A percentile compares a stretch with the other conserved stretches of the same genome.
These are phyloP conservation scores for Cordyceps cateniannulata DNA, from an alignment of 2,329 filamentous ascomycete genomes.

Conservation along the genomic window DNA sequence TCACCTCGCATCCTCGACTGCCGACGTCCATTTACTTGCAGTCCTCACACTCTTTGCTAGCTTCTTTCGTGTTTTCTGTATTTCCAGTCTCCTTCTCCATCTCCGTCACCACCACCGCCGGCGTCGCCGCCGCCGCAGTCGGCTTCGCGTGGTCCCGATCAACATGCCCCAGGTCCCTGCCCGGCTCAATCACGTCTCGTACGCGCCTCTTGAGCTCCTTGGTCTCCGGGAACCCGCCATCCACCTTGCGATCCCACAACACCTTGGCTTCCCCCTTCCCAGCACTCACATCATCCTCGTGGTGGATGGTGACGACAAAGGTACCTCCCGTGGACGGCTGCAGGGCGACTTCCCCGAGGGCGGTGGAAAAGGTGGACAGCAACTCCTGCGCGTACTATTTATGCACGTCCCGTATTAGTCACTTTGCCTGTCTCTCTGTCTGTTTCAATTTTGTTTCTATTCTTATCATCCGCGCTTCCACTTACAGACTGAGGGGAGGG, in stretches of 20 bases:
- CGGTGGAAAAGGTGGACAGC: conserved; percentile 80
- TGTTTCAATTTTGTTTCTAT: background rate
- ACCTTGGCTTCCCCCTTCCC: conserved; percentile 22
- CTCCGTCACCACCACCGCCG: background rate
- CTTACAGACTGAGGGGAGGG: too few relatives aligned
- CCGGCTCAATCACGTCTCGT: conserved; percentile 74
- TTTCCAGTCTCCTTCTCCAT: background rate
- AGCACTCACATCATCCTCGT: background rate
- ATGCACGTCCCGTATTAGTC: background rate
- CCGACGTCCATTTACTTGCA: background rate
- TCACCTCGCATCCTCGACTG: too few relatives aligned
- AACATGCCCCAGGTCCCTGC: conserved; percentile 73
- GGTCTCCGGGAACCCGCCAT: conserved; percentile 90
- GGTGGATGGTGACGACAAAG: conserved; percentile 64
- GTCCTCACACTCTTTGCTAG: conserved; percentile 15
- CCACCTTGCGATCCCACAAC: conserved; percentile 81
- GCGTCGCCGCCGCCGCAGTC: background rate
- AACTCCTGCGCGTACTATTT: conserved; percentile 85
- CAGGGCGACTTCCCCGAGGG: conserved; percentile 80
- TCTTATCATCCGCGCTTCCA: too few relatives aligned
- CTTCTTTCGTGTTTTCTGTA: background rate
- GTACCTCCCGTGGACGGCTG: conserved; percentile 79
- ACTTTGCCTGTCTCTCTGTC: background rate
- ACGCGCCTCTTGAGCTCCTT: conserved; percentile 85
- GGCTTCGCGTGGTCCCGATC: conserved; percentile 44